Base-by-base conservation (phyloP, 2,329 filamentous ascomycete genomes). In the Cytospora chrysosperma region DNA sequence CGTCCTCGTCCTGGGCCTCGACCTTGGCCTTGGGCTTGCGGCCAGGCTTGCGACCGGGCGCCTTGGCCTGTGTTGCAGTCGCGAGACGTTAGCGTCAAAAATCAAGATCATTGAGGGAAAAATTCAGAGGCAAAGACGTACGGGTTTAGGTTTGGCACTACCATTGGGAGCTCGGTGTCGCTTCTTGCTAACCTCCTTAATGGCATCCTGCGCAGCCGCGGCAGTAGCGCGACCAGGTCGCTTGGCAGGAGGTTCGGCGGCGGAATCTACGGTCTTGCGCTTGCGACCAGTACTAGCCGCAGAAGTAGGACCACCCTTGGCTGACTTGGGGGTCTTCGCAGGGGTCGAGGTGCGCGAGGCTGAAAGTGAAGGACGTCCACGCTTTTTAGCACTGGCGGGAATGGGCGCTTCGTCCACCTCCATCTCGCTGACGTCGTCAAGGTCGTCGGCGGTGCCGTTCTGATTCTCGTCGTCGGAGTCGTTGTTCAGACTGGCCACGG, bases 361-460 rank as follows among this genome's bases (percentile, higher is more conserved):
- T 15, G 49, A 27, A n/a, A 43, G 59, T 13, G 69, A 68, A 3
- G 70, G 58, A 19, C 69, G 62, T 56, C 69, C 69, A 27, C 66
- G 67, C 65, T 69, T 70, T 60, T 70, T 70, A 13, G 65, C 24
- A 19, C 66, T 61, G 15, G 64, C 12, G 26, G 30, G 67, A 58
- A 27, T 67, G 57, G 12, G 68, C 58, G 50, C 67, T 59, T n/a
- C 65, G 62, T 26, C 59, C n/a, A 21, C 61, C n/a, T 51, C 59
- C 62, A 64, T 62, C 24, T 51, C 49, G 19, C 58, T 51, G 40
- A 61, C 51, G 10, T 50, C 24, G 30, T 43, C 61, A 24, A 60
- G 34, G 24, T 43, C 49, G 21, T 27, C n/a, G 21, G 51, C 37
- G 21, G 2, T 7, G 10, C 59, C 59, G 40, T 61, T 61, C 52